Evolutionary conservation across 148 eudicot genomes (phyloP).

Genomic region (Arbutus unedo): DNA sequence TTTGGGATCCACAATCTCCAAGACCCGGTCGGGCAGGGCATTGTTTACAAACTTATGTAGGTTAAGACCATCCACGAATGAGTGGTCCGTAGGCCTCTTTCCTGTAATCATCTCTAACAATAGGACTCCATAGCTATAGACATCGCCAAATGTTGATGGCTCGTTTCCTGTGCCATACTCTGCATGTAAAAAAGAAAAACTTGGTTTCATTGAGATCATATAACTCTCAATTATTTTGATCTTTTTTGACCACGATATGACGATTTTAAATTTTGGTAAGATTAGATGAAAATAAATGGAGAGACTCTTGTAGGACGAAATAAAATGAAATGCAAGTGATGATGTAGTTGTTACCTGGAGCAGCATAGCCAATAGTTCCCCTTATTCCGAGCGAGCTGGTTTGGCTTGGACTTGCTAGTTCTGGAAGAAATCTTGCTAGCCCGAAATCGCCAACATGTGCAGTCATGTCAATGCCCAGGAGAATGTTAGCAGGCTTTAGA

Average conservation of each 20-base stretch:
- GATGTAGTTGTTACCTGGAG: not conserved
- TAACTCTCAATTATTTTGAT: too few species aligned
- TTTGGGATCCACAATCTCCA: not conserved
- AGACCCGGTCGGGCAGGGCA: too few species aligned
- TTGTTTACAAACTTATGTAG: too few species aligned
- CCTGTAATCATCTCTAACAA: not conserved
- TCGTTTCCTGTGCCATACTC: constrained; percentile 1
- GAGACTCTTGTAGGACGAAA: too few species aligned
- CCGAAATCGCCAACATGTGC: not conserved
- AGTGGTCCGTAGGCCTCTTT: not conserved
- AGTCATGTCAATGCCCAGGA: not conserved
- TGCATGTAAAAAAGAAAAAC: not conserved
- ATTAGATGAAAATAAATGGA: too few species aligned
- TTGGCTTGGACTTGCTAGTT: not conserved
- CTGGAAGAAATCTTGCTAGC: not conserved
- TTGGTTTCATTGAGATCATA: too few species aligned
- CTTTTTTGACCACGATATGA: too few species aligned
- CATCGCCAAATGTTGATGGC: not conserved
- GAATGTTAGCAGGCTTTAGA: not conserved
- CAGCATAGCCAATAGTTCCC: not conserved
- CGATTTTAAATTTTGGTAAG: too few species aligned
- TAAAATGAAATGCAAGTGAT: too few species aligned
- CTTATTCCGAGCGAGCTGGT: not conserved
- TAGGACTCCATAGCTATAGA: constrained; percentile 2
- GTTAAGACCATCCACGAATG: too few species aligned